phyloP scores from a whole-genome alignment of 805 yeast genomes.

The Starmerella floris region DNA sequence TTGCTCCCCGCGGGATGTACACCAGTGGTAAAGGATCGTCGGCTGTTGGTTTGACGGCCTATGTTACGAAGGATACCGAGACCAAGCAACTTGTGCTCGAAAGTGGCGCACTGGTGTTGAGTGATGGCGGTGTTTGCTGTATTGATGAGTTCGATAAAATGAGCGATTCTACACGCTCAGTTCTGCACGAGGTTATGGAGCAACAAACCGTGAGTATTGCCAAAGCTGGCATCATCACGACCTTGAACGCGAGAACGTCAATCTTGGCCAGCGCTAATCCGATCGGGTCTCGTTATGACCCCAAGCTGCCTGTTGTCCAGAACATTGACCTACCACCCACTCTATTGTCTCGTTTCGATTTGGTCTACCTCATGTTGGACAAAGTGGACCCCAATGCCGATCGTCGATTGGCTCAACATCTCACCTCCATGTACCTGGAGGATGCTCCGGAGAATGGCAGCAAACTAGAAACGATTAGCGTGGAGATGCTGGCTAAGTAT shows the following conservation, averaged over 20 bases:
- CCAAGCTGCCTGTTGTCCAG: constrained; percentile 85
- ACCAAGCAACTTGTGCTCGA: constrained; percentile 88
- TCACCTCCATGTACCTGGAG: constrained; percentile 83
- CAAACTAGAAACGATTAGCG: constrained; percentile 56
- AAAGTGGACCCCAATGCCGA: constrained; percentile 79
- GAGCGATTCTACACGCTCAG: constrained; percentile 89
- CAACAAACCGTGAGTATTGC: constrained; percentile 98
- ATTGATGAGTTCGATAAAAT: constrained; percentile 98
- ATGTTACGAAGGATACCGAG: constrained; percentile 85
- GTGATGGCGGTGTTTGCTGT: constrained; percentile 98
- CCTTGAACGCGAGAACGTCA: constrained; percentile 91
- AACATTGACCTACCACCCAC: constrained; percentile 97
- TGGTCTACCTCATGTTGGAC: constrained; percentile 83
- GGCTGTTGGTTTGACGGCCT: constrained; percentile 97
- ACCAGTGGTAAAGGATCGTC: constrained; percentile 98
- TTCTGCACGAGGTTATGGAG: constrained; percentile 97
- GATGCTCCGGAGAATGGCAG: constrained; percentile 69
- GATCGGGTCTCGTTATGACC: constrained; percentile 87
- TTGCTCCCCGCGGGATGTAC: constrained; percentile 95
- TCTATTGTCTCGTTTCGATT: constrained; percentile 81
- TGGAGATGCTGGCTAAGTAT: constrained; percentile 75
- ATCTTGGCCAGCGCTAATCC: constrained; percentile 95
- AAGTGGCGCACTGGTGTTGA: constrained; percentile 87
- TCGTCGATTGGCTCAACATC: constrained; percentile 74
- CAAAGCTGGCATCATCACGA: constrained; percentile 95